Conservation (phyloP, 31 red algal genomes). For the Asparagopsis taxiformis region DNA sequence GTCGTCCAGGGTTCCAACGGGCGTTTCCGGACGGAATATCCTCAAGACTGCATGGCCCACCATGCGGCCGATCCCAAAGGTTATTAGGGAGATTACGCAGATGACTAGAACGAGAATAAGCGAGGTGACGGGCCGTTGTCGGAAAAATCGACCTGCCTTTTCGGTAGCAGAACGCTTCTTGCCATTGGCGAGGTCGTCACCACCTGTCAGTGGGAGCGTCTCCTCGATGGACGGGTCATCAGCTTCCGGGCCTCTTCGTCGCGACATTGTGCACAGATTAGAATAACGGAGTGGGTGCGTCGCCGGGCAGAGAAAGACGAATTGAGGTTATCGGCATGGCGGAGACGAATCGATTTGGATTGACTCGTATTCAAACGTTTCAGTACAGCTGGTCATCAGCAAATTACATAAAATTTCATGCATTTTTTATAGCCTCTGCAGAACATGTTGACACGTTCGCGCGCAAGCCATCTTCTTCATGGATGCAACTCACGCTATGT, state of each 20-base stretch:
- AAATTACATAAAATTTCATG: no score
- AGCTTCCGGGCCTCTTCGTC: neutral
- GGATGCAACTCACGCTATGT: neutral
- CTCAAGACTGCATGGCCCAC: conserved; percentile 23
- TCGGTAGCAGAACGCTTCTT: conserved; percentile 46
- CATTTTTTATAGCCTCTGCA: no score
- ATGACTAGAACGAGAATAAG: conserved; percentile 43
- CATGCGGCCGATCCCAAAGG: conserved; percentile 30
- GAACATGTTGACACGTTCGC: neutral
- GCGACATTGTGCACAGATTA: neutral
- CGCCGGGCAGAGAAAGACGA: no score
- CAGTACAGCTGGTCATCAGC: no score
- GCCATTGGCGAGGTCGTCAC: conserved; percentile 20
- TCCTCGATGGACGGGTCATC: neutral
- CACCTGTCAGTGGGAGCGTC: neutral
- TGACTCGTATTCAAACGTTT: no score
- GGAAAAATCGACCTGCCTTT: conserved; percentile 48
- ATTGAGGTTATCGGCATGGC: no score
- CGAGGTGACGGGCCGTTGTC: conserved; percentile 50
- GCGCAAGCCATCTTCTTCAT: neutral
- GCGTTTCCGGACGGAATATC: neutral
- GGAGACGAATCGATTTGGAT: no score
- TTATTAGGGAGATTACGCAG: conserved; percentile 17
- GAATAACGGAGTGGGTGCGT: neutral
- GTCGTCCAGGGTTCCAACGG: no score